Evolutionary conservation across 192 early-diverging fungal species (phyloP).

Genomic region (Coemansia sp.): DNA sequence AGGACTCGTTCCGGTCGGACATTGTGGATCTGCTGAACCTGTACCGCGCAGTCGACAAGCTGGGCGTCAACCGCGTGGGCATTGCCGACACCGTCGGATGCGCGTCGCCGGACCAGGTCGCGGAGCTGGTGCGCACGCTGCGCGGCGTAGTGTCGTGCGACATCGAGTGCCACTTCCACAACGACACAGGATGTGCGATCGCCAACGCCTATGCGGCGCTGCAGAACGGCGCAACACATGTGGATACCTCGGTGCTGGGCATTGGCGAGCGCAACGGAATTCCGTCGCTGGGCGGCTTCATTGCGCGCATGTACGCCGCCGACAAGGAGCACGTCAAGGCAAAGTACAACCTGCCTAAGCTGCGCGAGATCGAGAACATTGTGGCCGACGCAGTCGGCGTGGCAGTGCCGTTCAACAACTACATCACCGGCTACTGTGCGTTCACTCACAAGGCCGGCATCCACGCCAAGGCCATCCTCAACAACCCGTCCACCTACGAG

Average conservation of each 20-base stretch:
- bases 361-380: constrained; percentile 95
- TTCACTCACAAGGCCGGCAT: constrained; percentile 99
- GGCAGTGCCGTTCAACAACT: constrained; percentile 99
- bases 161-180: constrained; percentile 99
- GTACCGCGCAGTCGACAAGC: constrained; percentile 95
- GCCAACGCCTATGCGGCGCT: constrained; percentile 97
- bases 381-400: constrained; percentile 93
- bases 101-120: constrained; percentile 96
- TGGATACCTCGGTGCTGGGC: constrained; percentile 96
- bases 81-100: constrained; percentile 99
- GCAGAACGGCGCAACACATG: constrained; percentile 97
- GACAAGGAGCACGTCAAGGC: constrained; percentile 86
- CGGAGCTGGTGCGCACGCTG: constrained; percentile 94
- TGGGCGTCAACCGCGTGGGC: constrained; percentile 97
- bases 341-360: constrained; percentile 92
- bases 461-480: constrained; percentile 99
- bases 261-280: constrained; percentile 99
- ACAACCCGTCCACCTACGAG: constrained; percentile 98
- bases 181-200: constrained; percentile 99
- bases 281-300: constrained; percentile 89
- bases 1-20: constrained; percentile 97
- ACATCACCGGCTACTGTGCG: constrained; percentile 97
- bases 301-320: constrained; percentile 93
- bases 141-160: constrained; percentile 95
- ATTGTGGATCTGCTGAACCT: constrained; percentile 95